Conservation (phyloP, 441 rosid genomes). For the Capsella rubella region DNA sequence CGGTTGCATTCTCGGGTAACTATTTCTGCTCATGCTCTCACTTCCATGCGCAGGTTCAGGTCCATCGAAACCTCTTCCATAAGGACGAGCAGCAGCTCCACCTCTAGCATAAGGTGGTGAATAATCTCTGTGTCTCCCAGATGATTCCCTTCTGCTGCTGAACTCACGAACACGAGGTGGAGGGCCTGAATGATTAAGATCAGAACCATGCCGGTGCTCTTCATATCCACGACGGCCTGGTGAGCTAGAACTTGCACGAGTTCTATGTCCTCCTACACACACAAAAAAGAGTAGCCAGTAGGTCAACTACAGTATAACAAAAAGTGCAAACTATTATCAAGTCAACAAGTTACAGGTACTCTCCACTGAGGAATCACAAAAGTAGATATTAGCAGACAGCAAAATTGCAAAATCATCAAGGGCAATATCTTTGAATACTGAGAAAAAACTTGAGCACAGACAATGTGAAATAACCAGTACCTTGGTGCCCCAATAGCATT, state of each 20-base stretch:
- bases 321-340: slow-evolving; percentile 16
- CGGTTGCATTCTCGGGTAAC: slow-evolving; percentile 76
- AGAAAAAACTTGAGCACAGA: slow-evolving; percentile 24
- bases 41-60: slow-evolving; percentile 70
- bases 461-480: slow-evolving; percentile 28
- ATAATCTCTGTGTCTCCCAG: slow-evolving; percentile 72
- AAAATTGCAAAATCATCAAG: neutral
- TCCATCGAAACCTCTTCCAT: slow-evolving; percentile 68
- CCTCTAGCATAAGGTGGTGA: slow-evolving; percentile 72
- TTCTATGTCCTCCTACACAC: slow-evolving; percentile 68
- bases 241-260: slow-evolving; percentile 79
- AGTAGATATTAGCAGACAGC: slow-evolving; percentile 21
- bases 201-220: slow-evolving; percentile 61
- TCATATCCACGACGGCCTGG: slow-evolving; percentile 65
- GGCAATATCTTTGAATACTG: neutral
- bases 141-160: slow-evolving; percentile 59
- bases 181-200: slow-evolving; percentile 63
- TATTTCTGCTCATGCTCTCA: slow-evolving; percentile 60
- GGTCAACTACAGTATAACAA: slow-evolving; percentile 23
- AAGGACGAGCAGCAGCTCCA: slow-evolving; percentile 69
- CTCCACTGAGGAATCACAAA: slow-evolving; percentile 33
- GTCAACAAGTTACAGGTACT: slow-evolving; percentile 16
- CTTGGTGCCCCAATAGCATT: slow-evolving; percentile 1
- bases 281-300: slow-evolving; percentile 46
- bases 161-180: slow-evolving; percentile 61